Evolutionary conservation across 148 eudicot species (phyloP).

Genomic region (Silene latifolia): DNA sequence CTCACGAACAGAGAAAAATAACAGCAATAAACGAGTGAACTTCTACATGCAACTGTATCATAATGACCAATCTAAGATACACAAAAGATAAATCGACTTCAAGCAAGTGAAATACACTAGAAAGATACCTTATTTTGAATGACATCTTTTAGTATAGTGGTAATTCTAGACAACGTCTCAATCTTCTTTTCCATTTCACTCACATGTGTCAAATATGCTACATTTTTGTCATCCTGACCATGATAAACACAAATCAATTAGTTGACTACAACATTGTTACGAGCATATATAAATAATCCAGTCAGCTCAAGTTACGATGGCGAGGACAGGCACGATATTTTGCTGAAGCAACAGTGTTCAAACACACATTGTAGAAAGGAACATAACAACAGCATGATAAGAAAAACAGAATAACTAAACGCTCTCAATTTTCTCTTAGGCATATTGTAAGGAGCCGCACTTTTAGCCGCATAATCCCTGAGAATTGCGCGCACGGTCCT

Average conservation of each 20-base stretch:
- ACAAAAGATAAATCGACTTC: background rate
- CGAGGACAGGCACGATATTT: background rate
- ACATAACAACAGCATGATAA: background rate
- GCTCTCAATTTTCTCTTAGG: background rate
- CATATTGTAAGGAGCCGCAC: too few species aligned
- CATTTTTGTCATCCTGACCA: constrained; percentile 92
- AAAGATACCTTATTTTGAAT: constrained; percentile 86
- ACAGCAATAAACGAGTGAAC: background rate
- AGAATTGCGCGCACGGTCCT: too few species aligned
- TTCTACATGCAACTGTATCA: background rate
- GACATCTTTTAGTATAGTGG: constrained; percentile 91
- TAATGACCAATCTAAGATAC: background rate
- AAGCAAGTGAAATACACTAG: background rate
- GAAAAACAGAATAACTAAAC: background rate
- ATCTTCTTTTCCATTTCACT: constrained; percentile 99
- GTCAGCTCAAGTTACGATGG: background rate
- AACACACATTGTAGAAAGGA: background rate
- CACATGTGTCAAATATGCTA: constrained; percentile 94
- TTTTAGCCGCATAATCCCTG: too few species aligned
- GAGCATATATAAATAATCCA: background rate
- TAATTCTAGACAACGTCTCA: constrained; percentile 91
- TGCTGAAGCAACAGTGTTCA: background rate
- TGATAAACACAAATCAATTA: constrained; percentile 14
- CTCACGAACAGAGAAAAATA: background rate
- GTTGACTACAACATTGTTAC: background rate